phyloP scores from a whole-genome alignment of 2,329 filamentous ascomycete species.

The Cladosporium cucumerinum region DNA sequence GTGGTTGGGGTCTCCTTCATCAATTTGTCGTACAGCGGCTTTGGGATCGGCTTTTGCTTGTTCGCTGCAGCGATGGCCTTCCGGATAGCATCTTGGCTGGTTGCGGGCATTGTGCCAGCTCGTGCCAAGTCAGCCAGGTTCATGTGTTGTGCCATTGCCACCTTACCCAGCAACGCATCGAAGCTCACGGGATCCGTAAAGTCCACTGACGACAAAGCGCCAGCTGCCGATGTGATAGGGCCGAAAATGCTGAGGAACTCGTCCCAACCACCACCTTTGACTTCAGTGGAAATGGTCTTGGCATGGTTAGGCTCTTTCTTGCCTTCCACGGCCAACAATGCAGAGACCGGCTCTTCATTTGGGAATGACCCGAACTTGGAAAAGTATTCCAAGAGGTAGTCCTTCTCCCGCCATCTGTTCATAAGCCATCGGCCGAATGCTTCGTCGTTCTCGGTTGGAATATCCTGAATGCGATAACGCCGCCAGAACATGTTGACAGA shows the following conservation, averaged over 20 bases:
- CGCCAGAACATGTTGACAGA: slow-evolving; percentile 98
- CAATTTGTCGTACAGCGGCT: slow-evolving; percentile 28
- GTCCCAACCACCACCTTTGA: slow-evolving; percentile 49
- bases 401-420: slow-evolving; percentile 88
- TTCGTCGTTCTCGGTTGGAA: slow-evolving; percentile 71
- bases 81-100: slow-evolving; percentile 32
- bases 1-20: slow-evolving; percentile 29
- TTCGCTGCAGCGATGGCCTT: slow-evolving; percentile 33
- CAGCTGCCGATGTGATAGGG: slow-evolving; percentile 49
- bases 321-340: slow-evolving; percentile 36
- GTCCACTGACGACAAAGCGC: slow-evolving; percentile 46
- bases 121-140: slow-evolving; percentile 25
- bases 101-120: slow-evolving; percentile 18
- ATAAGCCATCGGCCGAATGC: slow-evolving; percentile 82
- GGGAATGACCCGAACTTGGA: slow-evolving; percentile 73
- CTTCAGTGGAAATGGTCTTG: slow-evolving; percentile 47
- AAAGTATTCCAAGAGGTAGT: slow-evolving; percentile 81
- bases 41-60: slow-evolving; percentile 28
- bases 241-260: slow-evolving; percentile 53
- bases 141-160: slow-evolving; percentile 33
- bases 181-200: slow-evolving; percentile 37
- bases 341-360: slow-evolving; percentile 50
- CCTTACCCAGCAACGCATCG: slow-evolving; percentile 33
- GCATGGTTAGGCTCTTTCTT: slow-evolving; percentile 38
- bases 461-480: slow-evolving; percentile 73